Evolutionary conservation across 2,329 filamentous ascomycete species (phyloP).

Genomic region (Lizonia empirigonia): DNA sequence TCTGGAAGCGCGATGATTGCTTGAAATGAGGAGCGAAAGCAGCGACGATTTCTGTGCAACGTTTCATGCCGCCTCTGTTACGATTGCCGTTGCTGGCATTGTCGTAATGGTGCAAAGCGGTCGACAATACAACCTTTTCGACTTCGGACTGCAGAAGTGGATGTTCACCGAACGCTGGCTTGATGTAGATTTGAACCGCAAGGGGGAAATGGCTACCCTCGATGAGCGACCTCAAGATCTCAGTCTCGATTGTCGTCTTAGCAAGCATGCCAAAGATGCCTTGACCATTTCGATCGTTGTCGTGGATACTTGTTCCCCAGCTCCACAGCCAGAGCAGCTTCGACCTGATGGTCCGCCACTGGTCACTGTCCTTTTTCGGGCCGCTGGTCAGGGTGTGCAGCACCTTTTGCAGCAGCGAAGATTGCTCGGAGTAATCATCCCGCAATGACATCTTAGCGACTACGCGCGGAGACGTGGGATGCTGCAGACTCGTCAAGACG

Average conservation of each 20-base stretch:
- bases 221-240: constrained; percentile 72
- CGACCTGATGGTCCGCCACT: constrained; percentile 58
- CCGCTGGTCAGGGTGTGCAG: constrained; percentile 60
- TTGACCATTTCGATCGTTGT: constrained; percentile 46
- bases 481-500: constrained; percentile 50
- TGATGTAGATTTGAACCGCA: constrained; percentile 62
- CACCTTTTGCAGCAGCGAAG: constrained; percentile 63
- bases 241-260: constrained; percentile 67
- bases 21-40: constrained; percentile 66
- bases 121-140: constrained; percentile 65
- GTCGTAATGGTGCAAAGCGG: constrained; percentile 75
- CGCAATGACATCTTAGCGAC: constrained; percentile 67
- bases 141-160: constrained; percentile 60
- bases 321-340: constrained; percentile 75
- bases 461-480: constrained; percentile 50
- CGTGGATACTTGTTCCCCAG: constrained; percentile 65
- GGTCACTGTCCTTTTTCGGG: constrained; percentile 64
- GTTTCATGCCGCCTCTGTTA: constrained; percentile 76
- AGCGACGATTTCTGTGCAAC: constrained; percentile 65
- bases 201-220: constrained; percentile 68
- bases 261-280: constrained; percentile 65
- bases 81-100: constrained; percentile 82
- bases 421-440: constrained; percentile 68
- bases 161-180: constrained; percentile 58
- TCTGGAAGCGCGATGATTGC: constrained; percentile 58